Evolutionary conservation across 345 rosid genomes (phyloP).

Genomic region (Trapa incisa): DNA sequence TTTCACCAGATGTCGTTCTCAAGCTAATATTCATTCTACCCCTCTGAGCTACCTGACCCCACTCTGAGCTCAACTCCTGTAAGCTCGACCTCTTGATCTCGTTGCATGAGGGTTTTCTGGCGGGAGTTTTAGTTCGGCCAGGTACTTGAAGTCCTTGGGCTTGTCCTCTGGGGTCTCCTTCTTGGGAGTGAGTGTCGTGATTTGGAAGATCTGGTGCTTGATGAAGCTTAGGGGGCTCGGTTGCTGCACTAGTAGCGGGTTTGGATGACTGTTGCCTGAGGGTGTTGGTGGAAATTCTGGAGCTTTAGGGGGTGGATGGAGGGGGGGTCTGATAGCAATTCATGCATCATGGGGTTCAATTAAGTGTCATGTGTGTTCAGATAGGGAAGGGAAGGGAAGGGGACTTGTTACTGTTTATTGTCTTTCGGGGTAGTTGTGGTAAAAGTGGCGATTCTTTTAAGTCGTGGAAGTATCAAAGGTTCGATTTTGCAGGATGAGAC

Average conservation of each 20-base stretch:
- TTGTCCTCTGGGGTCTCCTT: neutral
- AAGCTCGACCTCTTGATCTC: slow-evolving; percentile 1
- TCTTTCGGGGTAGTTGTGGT: slow-evolving; percentile 4
- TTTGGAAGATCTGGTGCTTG: slow-evolving; percentile 5
- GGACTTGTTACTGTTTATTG: neutral
- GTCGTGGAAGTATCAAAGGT: neutral
- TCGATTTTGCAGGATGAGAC: slow-evolving; percentile 3
- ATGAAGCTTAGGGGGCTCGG: slow-evolving; percentile 6
- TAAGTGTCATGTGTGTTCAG: neutral
- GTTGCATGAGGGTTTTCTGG: slow-evolving; percentile 4
- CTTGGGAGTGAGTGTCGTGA: neutral
- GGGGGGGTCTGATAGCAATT: slow-evolving; percentile 3
- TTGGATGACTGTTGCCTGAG: slow-evolving; percentile 1
- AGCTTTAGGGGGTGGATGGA: slow-evolving; percentile 1
- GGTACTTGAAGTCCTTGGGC: neutral
- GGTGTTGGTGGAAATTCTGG: neutral
- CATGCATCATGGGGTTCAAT: neutral
- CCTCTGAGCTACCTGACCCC: neutral
- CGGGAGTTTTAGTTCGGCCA: neutral
- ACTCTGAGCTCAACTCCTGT: neutral
- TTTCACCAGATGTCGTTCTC: neutral
- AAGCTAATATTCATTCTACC: slow-evolving; percentile 1
- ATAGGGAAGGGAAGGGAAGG: neutral
- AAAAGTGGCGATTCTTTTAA: neutral
- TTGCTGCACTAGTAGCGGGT: slow-evolving; percentile 5